These are phyloP conservation scores for Cystobasidium sp. DNA, from an alignment of 1,284 basidiomycete genomes.

Conservation along the genomic window DNA sequence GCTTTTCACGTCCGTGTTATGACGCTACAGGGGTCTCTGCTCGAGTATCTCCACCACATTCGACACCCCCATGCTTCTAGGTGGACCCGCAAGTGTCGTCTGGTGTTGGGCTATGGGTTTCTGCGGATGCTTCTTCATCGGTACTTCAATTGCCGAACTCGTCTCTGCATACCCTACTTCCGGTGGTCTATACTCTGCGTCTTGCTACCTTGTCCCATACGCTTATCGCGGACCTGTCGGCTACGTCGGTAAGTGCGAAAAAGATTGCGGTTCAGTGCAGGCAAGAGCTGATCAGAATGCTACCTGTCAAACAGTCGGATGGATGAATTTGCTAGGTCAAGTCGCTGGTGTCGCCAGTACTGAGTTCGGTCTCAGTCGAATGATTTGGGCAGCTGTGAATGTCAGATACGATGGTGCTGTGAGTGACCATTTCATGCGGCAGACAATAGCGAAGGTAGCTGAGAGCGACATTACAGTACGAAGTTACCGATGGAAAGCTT, in stretches of 20 bases:
- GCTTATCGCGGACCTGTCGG: slow-evolving; percentile 67
- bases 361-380: slow-evolving; percentile 83
- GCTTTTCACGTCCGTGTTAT: not conserved
- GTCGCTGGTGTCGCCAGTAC: slow-evolving; percentile 81
- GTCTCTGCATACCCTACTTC: slow-evolving; percentile 80
- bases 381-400: slow-evolving; percentile 81
- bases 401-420: slow-evolving; percentile 65
- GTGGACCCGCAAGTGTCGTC: slow-evolving; percentile 71
- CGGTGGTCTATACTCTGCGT: slow-evolving; percentile 72
- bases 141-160: slow-evolving; percentile 53
- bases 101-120: slow-evolving; percentile 72
- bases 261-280: not conserved
- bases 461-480: slow-evolving; percentile 52
- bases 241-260: slow-evolving; percentile 68
- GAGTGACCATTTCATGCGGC: slow-evolving; percentile 63
- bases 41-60: slow-evolving; percentile 80
- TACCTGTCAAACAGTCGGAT: slow-evolving; percentile 20
- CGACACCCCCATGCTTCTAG: slow-evolving; percentile 74
- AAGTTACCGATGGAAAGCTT: slow-evolving; percentile 65
- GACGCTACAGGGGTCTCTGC: slow-evolving; percentile 66
- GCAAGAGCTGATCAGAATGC: slow-evolving; percentile 4
- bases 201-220: slow-evolving; percentile 72
- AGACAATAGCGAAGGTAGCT: too few relatives aligned
- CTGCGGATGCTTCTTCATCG: slow-evolving; percentile 61
- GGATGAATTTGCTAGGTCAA: slow-evolving; percentile 61